Percentiles rank a stretch among this genome's conserved stretches.
Conservation (phyloP, 2,329 filamentous ascomycete species). For the Chaetothyriales sp. region DNA sequence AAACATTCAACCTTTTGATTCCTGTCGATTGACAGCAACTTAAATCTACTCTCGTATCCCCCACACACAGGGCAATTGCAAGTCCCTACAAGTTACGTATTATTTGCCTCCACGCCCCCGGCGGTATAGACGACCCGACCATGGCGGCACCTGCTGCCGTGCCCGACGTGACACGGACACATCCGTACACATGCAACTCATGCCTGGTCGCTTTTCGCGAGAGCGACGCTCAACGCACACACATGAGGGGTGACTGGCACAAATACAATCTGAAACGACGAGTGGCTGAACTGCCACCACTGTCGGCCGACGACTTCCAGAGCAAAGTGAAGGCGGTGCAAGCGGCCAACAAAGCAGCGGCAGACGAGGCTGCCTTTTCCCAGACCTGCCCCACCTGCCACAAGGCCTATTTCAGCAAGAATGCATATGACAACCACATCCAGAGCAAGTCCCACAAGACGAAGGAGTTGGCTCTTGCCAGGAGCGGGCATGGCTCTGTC, state of each 20-base stretch:
- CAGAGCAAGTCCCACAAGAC: conserved; percentile 78
- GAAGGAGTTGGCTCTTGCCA: conserved; percentile 37
- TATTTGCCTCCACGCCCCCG: too few species aligned
- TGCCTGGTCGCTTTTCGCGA: conserved; percentile 94
- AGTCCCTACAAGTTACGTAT: too few species aligned
- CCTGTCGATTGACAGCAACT: too few species aligned
- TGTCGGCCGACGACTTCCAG: conserved; percentile 81
- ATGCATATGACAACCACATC: conserved; percentile 85
- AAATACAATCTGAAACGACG: conserved; percentile 94
- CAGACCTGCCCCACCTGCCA: conserved; percentile 66
- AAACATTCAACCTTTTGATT: too few species aligned
- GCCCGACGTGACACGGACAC: conserved; percentile 14
- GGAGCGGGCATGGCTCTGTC: conserved; percentile 30
- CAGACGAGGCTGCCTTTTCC: conserved; percentile 78
- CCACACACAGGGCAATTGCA: too few species aligned
- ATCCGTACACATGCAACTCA: conserved; percentile 91
- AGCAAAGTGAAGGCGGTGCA: conserved; percentile 91
- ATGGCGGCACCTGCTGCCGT: conserved; percentile 8
- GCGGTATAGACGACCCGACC: not conserved
- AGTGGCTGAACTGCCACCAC: conserved; percentile 76
- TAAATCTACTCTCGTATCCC: too few species aligned
- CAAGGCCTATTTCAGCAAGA: conserved; percentile 92
- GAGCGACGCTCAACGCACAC: conserved; percentile 78
- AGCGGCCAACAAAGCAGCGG: conserved; percentile 66
- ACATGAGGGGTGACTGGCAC: conserved; percentile 99